phyloP scores from a whole-genome alignment of 305 asterid species.

The Solanum hybrid region DNA sequence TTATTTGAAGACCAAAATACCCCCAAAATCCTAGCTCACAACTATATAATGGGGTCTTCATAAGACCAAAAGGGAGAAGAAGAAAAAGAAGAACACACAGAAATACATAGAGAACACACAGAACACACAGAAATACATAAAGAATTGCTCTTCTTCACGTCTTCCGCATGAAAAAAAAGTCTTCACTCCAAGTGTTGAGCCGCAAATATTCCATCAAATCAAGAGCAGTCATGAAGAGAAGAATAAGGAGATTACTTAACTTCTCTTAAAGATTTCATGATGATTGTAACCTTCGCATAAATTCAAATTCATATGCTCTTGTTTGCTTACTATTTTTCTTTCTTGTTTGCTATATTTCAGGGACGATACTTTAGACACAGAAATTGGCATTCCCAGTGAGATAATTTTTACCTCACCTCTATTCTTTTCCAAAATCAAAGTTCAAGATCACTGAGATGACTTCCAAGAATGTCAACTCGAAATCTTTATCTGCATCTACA shows the following conservation, averaged over 20 bases:
- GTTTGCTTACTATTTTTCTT: too few species aligned
- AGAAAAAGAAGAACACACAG: too few species aligned
- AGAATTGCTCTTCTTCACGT: too few species aligned
- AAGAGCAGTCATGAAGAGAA: not conserved
- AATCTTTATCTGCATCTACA: too few species aligned
- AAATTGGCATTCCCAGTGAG: not conserved
- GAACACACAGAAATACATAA: too few species aligned
- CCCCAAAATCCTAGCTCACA: not conserved
- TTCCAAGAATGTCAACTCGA: not conserved
- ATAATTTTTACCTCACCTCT: not conserved
- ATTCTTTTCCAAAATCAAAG: not conserved
- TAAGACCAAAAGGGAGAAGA: not conserved
- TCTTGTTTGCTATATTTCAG: not conserved
- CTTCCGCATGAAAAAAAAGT: not conserved
- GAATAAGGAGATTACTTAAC: not conserved
- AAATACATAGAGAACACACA: too few species aligned
- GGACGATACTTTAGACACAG: not conserved
- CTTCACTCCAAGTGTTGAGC: not conserved
- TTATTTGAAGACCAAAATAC: not conserved
- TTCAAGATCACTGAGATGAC: not conserved
- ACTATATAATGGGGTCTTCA: not conserved
- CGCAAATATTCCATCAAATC: not conserved
- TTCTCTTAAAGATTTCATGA: not conserved
- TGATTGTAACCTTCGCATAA: not conserved
- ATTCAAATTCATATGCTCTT: not conserved